A percentile compares a stretch with the other conserved stretches of the same genome.
phyloP scores from a whole-genome alignment of 306 rosid genomes.

The Acacia crassicarpa region DNA sequence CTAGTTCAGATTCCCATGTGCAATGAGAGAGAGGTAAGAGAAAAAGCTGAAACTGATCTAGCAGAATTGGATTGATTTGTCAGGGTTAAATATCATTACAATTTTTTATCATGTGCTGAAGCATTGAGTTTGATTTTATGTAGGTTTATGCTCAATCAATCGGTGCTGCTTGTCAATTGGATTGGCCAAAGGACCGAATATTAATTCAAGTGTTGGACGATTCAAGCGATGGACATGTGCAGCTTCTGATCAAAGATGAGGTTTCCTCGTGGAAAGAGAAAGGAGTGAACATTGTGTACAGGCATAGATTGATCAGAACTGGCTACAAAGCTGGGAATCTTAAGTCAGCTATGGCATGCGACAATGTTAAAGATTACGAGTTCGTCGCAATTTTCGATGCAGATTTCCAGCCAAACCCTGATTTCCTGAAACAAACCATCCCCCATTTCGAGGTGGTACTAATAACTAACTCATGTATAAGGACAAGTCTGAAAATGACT shows the following conservation, averaged over 20 bases:
- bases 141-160: constrained; percentile 91
- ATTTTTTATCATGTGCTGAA: constrained; percentile 16
- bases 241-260: constrained; percentile 77
- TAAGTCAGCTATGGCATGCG: constrained; percentile 92
- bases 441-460: constrained; percentile 82
- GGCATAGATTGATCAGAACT: constrained; percentile 90
- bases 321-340: constrained; percentile 99
- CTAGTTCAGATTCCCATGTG: constrained; percentile 99
- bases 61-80: background rate
- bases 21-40: constrained; percentile 95
- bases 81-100: background rate
- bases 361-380: constrained; percentile 84
- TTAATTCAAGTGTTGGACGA: constrained; percentile 90
- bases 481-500: background rate
- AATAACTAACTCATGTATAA: background rate
- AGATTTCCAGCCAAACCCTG: constrained; percentile 91
- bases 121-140: background rate
- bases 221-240: constrained; percentile 75
- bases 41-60: background rate
- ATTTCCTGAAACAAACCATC: constrained; percentile 79
- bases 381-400: constrained; percentile 95
- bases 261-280: constrained; percentile 74
- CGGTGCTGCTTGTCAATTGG: constrained; percentile 85
- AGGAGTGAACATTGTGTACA: constrained; percentile 79
- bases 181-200: constrained; percentile 91